phyloP scores from a whole-genome alignment of 129 eudicot species.

The Arctium minus region DNA sequence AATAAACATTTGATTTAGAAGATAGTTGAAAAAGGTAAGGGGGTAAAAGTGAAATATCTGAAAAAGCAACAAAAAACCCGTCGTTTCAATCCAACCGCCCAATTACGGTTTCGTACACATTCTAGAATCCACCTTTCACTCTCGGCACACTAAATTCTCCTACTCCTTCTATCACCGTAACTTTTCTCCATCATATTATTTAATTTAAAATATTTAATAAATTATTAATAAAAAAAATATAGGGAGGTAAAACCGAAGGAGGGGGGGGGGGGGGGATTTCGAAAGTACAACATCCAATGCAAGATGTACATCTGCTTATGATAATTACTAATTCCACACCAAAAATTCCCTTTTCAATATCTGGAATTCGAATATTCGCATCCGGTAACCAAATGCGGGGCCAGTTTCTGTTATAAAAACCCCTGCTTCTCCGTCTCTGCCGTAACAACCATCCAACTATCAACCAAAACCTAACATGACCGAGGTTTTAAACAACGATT shows the following conservation, averaged over 20 bases:
- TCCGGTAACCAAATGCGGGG: conserved; percentile 5
- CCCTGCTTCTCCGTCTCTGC: conserved; percentile 8
- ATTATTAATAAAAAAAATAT: not conserved
- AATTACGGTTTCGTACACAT: conserved; percentile 35
- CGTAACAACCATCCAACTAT: conserved; percentile 17
- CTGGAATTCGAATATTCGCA: conserved; percentile 23
- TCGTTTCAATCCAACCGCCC: conserved; percentile 30
- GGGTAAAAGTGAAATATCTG: not conserved
- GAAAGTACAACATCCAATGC: not conserved
- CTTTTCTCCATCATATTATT: not conserved
- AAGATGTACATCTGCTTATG: not conserved
- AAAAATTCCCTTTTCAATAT: not conserved
- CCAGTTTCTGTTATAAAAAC: conserved; percentile 17
- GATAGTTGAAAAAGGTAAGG: not conserved
- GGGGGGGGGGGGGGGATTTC: not conserved
- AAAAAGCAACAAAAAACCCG: conserved; percentile 5
- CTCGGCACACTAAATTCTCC: not conserved
- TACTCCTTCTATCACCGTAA: not conserved
- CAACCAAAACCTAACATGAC: conserved; percentile 39
- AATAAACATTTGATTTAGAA: not conserved
- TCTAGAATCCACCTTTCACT: conserved; percentile 17
- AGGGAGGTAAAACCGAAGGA: not conserved
- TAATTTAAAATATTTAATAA: not conserved
- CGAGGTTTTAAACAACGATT: conserved; percentile 54
- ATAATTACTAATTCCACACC: not conserved